A percentile compares a stretch with the other conserved stretches of the same genome.
These are phyloP conservation scores for Prosopis cineraria DNA, from an alignment of 306 rosid species.

Conservation along the genomic window DNA sequence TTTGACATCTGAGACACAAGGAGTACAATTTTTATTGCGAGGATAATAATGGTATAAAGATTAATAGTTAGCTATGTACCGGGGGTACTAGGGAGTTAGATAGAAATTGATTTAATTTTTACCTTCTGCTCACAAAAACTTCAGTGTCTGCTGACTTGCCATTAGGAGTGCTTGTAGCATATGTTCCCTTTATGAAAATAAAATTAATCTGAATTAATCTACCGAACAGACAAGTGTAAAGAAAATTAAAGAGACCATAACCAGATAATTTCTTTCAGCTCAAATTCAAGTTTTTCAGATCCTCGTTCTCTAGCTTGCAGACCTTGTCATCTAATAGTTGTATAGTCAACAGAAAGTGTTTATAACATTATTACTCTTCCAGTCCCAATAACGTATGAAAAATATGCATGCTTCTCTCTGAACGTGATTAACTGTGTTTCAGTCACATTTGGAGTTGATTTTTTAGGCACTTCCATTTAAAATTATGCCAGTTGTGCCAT, in stretches of 20 bases:
- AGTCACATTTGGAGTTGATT: conserved; percentile 15
- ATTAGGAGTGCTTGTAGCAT: conserved; percentile 30
- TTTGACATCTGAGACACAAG: neutral
- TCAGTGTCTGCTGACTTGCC: conserved; percentile 34
- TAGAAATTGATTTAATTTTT: conserved; percentile 31
- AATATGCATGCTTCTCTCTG: neutral
- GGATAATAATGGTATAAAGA: conserved; percentile 17
- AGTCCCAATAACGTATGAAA: neutral
- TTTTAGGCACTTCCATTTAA: neutral
- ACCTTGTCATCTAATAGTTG: conserved; percentile 10
- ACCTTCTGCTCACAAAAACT: conserved; percentile 53
- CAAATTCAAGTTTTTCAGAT: conserved; percentile 1
- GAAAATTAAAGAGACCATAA: neutral
- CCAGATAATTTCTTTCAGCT: conserved; percentile 18
- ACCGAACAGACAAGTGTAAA: conserved; percentile 1
- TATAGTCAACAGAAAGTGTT: conserved; percentile 6
- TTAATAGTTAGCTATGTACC: neutral
- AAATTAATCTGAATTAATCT: conserved; percentile 23
- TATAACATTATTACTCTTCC: conserved; percentile 3
- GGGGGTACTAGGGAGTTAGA: conserved; percentile 5
- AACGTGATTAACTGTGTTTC: neutral
- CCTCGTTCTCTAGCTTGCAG: neutral
- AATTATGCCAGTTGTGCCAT: neutral
- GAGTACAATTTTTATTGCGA: neutral
- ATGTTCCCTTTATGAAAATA: conserved; percentile 38